Evolutionary conservation across 2,329 filamentous ascomycete species (phyloP), one percentile per base, ranked within the genome.

Genomic region (Diplodia intermedia): DNA sequence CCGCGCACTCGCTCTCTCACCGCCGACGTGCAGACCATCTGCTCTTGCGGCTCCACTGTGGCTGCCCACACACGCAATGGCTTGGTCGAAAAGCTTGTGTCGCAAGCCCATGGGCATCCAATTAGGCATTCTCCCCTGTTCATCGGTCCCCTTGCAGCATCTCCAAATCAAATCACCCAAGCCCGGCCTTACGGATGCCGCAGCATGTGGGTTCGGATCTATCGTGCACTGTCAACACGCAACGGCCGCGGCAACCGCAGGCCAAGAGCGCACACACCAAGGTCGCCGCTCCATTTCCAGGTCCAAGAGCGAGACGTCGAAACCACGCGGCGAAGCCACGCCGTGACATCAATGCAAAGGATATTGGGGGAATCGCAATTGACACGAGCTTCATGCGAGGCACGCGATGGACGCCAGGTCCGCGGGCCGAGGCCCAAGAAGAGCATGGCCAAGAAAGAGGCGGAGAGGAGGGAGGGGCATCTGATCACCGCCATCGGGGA

Each of bases 371-470:
- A n/a, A 53, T 14, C 26, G 7, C 14, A 20, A 11, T 20, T 47
- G 26, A 31, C 57, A 49, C 40, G 12, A 18, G 40, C 57, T 33
- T 29, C 47, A 61, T 61, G 57, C 57, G 31, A 31, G 9, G 31
- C 4, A n/a, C 26, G 9, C 14, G 18, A 23, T 23, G n/a, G 57
- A 4, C 9, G 33, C 4, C 14, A 12, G 1, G 15, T 6, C 26
- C 15, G 40, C 57, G 57, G 40, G 57, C 40, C 57, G 23, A 49
- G 57, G 57, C 40, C 40, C 57, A n/a, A 62, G 40, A 33, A 15
- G 7, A 50, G 40, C 40, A 29, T 62, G 4, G 57, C 57, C n/a
- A 20, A 55, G 50, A 29, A n/a, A 60, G 56, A 29, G 11, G 36
- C 14, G 31, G 31, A 33, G 31, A 33, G 36, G 1, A n/a, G 12